Percentiles rank a stretch among this genome's conserved stretches.
Evolutionary conservation across 1,284 basidiomycete genomes (phyloP).

Genomic region (Violaceomyces palustris): DNA sequence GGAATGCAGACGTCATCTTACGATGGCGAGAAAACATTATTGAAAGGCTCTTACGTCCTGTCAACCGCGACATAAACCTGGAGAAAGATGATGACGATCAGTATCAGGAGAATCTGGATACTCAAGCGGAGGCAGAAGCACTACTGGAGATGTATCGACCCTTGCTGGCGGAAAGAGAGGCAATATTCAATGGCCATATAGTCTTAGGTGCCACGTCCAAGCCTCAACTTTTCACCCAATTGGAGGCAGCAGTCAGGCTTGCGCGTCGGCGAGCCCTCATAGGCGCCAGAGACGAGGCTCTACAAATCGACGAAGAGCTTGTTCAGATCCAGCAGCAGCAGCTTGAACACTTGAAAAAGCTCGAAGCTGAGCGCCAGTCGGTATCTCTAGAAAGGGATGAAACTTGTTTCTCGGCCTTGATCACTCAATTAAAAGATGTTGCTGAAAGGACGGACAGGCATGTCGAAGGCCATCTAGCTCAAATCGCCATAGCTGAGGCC

Average conservation of each 20-base stretch:
- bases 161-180: constrained; percentile 41
- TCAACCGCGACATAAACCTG: constrained; percentile 44
- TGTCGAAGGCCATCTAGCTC: constrained; percentile 20
- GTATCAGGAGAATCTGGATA: constrained; percentile 47
- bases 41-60: constrained; percentile 23
- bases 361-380: constrained; percentile 27
- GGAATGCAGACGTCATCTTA: constrained; percentile 29
- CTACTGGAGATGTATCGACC: constrained; percentile 48
- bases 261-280: constrained; percentile 14
- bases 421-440: constrained; percentile 14
- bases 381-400: constrained; percentile 8
- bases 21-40: constrained; percentile 36
- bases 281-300: constrained; percentile 11
- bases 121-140: constrained; percentile 46
- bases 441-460: constrained; percentile 8
- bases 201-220: constrained; percentile 34
- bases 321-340: constrained; percentile 30
- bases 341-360: constrained; percentile 33
- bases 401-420: constrained; percentile 11
- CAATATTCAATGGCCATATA: constrained; percentile 34
- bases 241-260: constrained; percentile 22
- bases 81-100: constrained; percentile 47
- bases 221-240: constrained; percentile 32
- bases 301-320: constrained; percentile 22
- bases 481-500: constrained; percentile 8